phyloP scores from a whole-genome alignment of 352 stramenopile genomes.

The Thraustochytrium striatum region DNA sequence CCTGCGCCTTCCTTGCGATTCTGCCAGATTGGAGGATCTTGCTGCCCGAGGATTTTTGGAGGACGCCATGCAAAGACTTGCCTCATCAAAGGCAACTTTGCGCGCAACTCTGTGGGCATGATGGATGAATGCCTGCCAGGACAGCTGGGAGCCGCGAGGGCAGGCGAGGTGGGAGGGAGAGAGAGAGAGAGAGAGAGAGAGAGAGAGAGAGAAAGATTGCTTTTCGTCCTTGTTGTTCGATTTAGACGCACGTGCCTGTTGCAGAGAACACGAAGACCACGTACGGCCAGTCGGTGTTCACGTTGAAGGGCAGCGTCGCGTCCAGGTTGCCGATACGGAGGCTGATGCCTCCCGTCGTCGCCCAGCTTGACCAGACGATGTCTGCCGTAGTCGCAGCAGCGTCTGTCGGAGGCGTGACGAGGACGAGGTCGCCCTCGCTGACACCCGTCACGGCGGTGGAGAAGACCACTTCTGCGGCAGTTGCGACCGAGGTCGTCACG shows the following conservation, averaged over 20 bases:
- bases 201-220: not conserved
- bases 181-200: not conserved
- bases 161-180: not conserved
- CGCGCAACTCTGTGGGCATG: not conserved
- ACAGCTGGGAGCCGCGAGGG: not conserved
- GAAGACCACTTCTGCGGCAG: not conserved
- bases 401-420: constrained; percentile 34
- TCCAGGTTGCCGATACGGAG: constrained; percentile 25
- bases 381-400: not conserved
- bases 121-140: not conserved
- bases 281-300: constrained; percentile 33
- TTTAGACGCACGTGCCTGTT: constrained; percentile 3
- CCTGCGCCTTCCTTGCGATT: not conserved
- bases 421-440: constrained; percentile 25
- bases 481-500: not conserved
- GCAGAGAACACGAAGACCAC: constrained; percentile 38
- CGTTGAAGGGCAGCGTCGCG: constrained; percentile 14
- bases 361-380: constrained; percentile 27
- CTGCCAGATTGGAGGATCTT: not conserved
- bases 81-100: not conserved
- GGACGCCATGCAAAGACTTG: not conserved
- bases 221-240: not conserved
- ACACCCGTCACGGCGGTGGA: constrained; percentile 18
- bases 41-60: not conserved
- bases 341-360: not conserved